phyloP scores from a whole-genome alignment of 257 asterid genomes.

The Osmanthus fragrans region DNA sequence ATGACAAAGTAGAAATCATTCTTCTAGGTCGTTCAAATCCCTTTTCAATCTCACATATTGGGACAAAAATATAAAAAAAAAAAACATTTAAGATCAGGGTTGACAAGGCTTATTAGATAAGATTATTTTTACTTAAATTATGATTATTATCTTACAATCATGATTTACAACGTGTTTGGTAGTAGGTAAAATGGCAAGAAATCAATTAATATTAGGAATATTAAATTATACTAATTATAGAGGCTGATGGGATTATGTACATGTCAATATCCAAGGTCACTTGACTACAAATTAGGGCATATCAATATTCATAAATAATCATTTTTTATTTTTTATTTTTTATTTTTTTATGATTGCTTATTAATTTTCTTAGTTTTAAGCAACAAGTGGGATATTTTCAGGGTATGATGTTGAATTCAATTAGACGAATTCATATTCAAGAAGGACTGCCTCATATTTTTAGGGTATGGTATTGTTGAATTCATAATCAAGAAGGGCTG shows the following conservation, averaged over 20 bases:
- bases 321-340: too few species aligned
- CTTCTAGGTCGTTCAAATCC: too few species aligned
- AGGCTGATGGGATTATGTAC: constrained; percentile 6
- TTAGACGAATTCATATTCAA: not conserved
- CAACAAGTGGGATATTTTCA: not conserved
- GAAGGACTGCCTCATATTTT: not conserved
- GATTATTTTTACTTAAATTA: constrained; percentile 9
- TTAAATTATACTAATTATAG: constrained; percentile 7
- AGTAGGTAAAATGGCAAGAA: constrained; percentile 30
- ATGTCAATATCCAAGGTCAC: not conserved
- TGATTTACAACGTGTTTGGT: constrained; percentile 21
- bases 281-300: constrained; percentile 7
- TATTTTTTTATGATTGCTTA: not conserved
- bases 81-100: too few species aligned
- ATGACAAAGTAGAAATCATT: too few species aligned
- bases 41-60: too few species aligned
- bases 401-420: not conserved
- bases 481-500: not conserved
- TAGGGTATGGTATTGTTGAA: not conserved
- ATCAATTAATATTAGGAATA: constrained; percentile 12
- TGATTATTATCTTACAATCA: constrained; percentile 11
- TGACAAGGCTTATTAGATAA: constrained; percentile 27
- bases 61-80: too few species aligned
- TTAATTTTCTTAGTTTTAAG: not conserved
- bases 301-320: not conserved